Base-by-base conservation (phyloP, 2,329 filamentous ascomycete species). In the Xylariaceae sp. region DNA sequence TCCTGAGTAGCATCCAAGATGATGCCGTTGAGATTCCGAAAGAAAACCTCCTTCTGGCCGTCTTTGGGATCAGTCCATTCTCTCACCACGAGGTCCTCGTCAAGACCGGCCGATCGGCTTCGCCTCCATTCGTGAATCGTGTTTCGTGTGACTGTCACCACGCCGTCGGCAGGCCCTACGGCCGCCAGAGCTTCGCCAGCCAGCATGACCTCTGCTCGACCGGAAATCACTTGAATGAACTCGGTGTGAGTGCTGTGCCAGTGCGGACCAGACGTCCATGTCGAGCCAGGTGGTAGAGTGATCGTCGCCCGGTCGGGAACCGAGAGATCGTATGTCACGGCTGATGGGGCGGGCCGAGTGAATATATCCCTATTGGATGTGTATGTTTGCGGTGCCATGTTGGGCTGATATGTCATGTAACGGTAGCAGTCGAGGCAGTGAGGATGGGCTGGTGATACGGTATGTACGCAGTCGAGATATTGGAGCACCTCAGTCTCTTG, bases 241-340 rank as follows among this genome's bases (percentile, higher is more conserved):
- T 78, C 75, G 3, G 67, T 70, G 54, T 77, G 74, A 2, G 55
- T 57, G 47, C 71, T 68, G 53, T 79, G 76, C 70, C 74, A 78
- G 57, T 79, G 76, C 10, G 74, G 63, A 1, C 72, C 74, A 38
- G 71, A 75, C 9, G 71, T 70, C 75, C 76, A 79, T 3, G 62
- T 63, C 1, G 75, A 78, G 9, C 59, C 52, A 0, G 53, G 45
- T 0, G 74, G 75, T 0, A 78, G 65, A 1, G 68, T 69, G 45
- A 77, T 74, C 6, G 67, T 72, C 11, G 73, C 70, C 31, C 68
- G 61, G 33, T 62, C 61, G 1, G 59, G 55, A 5, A 52, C 48
- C 1, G 71, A 68, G 17, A 77, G 68, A 55, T 76, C 57, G 44
- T 62, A 89, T 48, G 85, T 84, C 1, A 74, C 89, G 48, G 80